These are phyloP conservation scores for Clavaria fumosa DNA, from an alignment of 768 basidiomycete genomes.

Conservation along the genomic window DNA sequence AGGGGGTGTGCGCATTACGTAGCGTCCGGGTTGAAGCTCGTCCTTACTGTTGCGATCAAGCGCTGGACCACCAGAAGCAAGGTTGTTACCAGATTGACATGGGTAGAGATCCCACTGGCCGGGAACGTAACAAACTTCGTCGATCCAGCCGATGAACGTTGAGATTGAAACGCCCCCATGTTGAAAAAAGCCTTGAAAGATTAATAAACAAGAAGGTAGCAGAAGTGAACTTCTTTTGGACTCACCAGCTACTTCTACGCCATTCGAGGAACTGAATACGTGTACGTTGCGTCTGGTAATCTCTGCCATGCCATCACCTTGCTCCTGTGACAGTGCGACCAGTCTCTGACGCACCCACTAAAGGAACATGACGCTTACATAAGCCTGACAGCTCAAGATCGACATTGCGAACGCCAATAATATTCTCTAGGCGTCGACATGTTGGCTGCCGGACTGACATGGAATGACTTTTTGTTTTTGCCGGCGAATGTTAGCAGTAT, in stretches of 20 bases:
- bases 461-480: too few relatives aligned
- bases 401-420: too few relatives aligned
- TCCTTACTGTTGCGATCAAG: constrained; percentile 10
- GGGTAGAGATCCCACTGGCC: constrained; percentile 9
- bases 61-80: constrained; percentile 6
- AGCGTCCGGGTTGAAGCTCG: constrained; percentile 11
- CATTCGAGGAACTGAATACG: constrained; percentile 11
- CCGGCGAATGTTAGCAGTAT: too few relatives aligned
- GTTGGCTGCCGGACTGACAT: too few relatives aligned
- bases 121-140: constrained; percentile 5
- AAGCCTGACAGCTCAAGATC: too few relatives aligned
- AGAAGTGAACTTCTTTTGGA: background rate
- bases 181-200: constrained; percentile 8
- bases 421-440: too few relatives aligned
- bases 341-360: too few relatives aligned
- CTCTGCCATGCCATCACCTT: too few relatives aligned
- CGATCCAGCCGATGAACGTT: constrained; percentile 11
- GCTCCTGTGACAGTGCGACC: too few relatives aligned
- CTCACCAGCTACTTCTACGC: constrained; percentile 10
- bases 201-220: background rate
- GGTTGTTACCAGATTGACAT: constrained; percentile 2
- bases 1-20: constrained; percentile 11
- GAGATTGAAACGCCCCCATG: constrained; percentile 11
- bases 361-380: too few relatives aligned
- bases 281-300: constrained; percentile 9